These are phyloP conservation scores for Colletotrichum tropicale DNA, from an alignment of 2,329 filamentous ascomycete genomes.

Conservation along the genomic window DNA sequence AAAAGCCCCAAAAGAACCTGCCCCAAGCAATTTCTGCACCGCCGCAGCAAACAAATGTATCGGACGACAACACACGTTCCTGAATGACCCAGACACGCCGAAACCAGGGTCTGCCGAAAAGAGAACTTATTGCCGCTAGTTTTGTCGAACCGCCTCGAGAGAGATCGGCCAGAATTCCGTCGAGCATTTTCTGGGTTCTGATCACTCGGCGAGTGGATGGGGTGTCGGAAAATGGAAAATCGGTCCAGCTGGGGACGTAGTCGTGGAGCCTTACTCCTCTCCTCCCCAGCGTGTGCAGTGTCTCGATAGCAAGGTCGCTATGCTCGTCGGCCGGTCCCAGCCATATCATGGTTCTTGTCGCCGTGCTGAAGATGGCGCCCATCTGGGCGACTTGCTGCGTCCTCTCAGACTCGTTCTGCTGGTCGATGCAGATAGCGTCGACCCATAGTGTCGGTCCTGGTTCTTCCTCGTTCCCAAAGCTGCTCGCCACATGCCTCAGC, in stretches of 20 bases:
- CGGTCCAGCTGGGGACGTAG: not conserved
- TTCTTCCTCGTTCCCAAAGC: not conserved
- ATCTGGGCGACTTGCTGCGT: not conserved
- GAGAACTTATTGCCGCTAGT: not conserved
- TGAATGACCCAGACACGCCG: conserved; percentile 1
- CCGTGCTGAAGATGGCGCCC: not conserved
- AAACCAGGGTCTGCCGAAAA: not conserved
- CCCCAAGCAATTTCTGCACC: not conserved
- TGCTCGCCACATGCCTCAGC: not conserved
- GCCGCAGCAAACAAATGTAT: not conserved
- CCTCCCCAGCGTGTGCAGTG: not conserved
- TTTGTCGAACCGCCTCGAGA: not conserved
- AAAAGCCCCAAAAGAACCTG: not conserved
- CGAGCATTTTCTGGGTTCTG: not conserved
- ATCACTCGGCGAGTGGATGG: not conserved
- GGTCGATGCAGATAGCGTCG: not conserved
- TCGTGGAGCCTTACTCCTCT: too few relatives aligned
- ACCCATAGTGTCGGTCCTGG: not conserved
- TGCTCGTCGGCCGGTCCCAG: not conserved
- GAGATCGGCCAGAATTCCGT: not conserved
- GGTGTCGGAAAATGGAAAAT: not conserved
- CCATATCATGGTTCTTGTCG: not conserved
- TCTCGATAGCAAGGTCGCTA: not conserved
- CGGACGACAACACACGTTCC: not conserved
- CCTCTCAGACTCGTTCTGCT: not conserved